Conservation (phyloP, 2,329 filamentous ascomycete genomes). For the Fusarium sp. region DNA sequence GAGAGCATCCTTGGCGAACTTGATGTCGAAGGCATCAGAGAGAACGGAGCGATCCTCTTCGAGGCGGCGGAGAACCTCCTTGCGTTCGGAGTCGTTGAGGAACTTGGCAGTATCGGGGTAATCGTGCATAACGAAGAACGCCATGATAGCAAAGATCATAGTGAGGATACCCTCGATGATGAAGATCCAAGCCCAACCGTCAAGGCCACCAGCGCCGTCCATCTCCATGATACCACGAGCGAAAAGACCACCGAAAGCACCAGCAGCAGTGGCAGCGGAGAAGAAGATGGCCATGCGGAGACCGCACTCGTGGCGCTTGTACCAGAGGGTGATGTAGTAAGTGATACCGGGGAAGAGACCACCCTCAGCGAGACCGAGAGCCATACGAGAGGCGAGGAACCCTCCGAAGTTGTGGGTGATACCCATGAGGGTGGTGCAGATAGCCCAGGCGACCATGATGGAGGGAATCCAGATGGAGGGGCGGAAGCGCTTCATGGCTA, state of each 20-base stretch:
- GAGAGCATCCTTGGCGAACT: slow-evolving; percentile 67
- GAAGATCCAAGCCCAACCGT: slow-evolving; percentile 85
- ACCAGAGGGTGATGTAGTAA: slow-evolving; percentile 72
- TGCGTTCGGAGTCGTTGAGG: slow-evolving; percentile 58
- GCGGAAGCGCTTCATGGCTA: slow-evolving; percentile 63
- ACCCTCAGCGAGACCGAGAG: slow-evolving; percentile 65
- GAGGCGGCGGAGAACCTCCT: slow-evolving; percentile 59
- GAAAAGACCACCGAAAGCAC: slow-evolving; percentile 72
- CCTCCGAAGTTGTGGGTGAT: slow-evolving; percentile 60
- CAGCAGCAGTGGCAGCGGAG: slow-evolving; percentile 68
- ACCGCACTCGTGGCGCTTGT: slow-evolving; percentile 70
- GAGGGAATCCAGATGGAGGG: slow-evolving; percentile 62
- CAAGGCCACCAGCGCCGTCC: slow-evolving; percentile 61
- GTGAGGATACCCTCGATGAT: slow-evolving; percentile 72
- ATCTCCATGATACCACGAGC: slow-evolving; percentile 72
- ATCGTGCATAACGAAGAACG: slow-evolving; percentile 68
- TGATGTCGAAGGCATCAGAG: slow-evolving; percentile 69
- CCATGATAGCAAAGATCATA: slow-evolving; percentile 58
- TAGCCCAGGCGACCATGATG: slow-evolving; percentile 63
- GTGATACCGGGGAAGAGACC: slow-evolving; percentile 73
- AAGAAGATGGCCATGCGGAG: slow-evolving; percentile 73
- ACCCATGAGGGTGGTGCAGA: slow-evolving; percentile 59
- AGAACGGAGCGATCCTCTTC: slow-evolving; percentile 58
- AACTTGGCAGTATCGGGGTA: slow-evolving; percentile 67
- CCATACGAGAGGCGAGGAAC: slow-evolving; percentile 62